Evolutionary conservation across 2,329 filamentous ascomycete genomes (phyloP), one percentile per base, ranked within the genome.

Genomic region (Zymoseptoria pseudotritici): DNA sequence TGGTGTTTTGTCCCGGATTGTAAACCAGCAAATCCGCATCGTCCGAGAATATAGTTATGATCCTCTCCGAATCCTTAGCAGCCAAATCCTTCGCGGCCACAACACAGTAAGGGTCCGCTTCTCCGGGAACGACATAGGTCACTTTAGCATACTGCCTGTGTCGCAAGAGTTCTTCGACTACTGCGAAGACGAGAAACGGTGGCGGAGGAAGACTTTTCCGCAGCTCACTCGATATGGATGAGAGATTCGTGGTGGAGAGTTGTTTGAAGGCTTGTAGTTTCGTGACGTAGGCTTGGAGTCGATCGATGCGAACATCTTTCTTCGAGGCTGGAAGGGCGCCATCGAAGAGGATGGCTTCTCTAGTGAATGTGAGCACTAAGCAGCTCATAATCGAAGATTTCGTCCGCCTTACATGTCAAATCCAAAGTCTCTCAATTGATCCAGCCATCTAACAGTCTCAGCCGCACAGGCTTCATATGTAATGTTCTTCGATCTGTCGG

Each of bases 1-100:
- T 78, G 0, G 87, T 87, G 1, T 80, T 64, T 0, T 70, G 54
- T 0, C 86, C 87, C 8, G 93, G 79, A 60, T 90, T 82, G 70
- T 92, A 86, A 0, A 93, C 80, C 0, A 96, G 77, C 8, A 97
- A 79, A 70, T 97, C 93, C 0, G 91, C 95, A 69, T 97, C 93
- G n/a, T 85, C 86, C 0, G 91, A 95, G 6, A 97, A 74, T 26
- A 86, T 77, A 13, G 91, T 81, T 10, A 70, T 63, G 2, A 50
- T 59, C 8, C 42, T 51, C 9, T 29, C 53, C 4, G 55, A 22
- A 1, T 60, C 52, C 0, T 13, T 31, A 1, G 79, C 77, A 0
- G 83, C 84, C 1, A 80, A 78, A 29, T 78, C 70, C n/a, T 78
- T 79, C 6, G 89, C 80, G 57, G 85, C 79, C 13, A 80, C 75